Evolutionary conservation across 257 asterid genomes (phyloP).

Genomic region (Paulownia fortunei): DNA sequence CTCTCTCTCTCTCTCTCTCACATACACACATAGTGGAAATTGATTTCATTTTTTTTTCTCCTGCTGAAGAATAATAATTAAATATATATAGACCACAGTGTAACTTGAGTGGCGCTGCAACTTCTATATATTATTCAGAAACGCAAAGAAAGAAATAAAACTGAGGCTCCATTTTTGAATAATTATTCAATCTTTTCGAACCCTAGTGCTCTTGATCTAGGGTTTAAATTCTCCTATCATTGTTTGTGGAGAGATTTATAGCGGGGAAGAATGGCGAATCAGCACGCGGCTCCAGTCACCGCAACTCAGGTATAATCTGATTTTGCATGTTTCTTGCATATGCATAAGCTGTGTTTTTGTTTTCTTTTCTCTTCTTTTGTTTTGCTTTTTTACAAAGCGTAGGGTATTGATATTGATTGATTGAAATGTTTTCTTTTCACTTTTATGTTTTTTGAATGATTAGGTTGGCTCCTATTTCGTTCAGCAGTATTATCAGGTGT

Average conservation of each 20-base stretch:
- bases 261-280: constrained; percentile 43
- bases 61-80: not conserved
- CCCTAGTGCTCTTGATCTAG: constrained; percentile 36
- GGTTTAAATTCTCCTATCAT: constrained; percentile 26
- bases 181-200: not conserved
- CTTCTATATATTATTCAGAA: not conserved
- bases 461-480: constrained; percentile 92
- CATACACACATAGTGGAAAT: not conserved
- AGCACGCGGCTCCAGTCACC: constrained; percentile 42
- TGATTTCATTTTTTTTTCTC: not conserved
- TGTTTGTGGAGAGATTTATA: not conserved
- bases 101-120: too few species aligned
- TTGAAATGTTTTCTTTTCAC: not conserved
- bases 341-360: not conserved
- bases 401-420: not conserved
- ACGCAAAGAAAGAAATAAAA: not conserved
- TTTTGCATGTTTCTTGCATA: not conserved
- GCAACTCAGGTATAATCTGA: constrained; percentile 43
- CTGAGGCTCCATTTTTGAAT: not conserved
- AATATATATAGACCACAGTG: too few species aligned
- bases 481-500: constrained; percentile 79
- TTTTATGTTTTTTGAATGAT: not conserved
- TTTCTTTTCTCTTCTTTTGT: not conserved
- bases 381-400: not conserved
- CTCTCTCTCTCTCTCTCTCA: not conserved